Evolutionary conservation across 2,329 filamentous ascomycete species (phyloP), one percentile per base, ranked within the genome.

Genomic region (Neofusicoccum laricinum): DNA sequence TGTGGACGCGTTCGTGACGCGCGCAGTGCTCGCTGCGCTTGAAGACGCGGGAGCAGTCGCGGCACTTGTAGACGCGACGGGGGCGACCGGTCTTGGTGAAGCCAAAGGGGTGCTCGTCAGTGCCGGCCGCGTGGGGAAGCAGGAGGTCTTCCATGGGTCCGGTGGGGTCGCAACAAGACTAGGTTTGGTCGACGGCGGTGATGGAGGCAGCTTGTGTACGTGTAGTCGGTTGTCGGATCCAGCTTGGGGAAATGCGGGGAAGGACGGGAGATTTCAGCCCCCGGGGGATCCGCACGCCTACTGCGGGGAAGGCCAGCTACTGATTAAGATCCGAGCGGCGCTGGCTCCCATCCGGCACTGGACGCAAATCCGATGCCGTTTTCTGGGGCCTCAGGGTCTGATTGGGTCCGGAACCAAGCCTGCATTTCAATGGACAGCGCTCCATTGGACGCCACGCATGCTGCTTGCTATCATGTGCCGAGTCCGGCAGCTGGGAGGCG

Each of bases 21-120:
- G 73, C 69, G 57, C 73, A 74, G 66, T 76, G 74, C 65, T 75
- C 74, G 40, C 69, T 72, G 36, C 74, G 69, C 61, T 75, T 75
- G 68, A 76, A 76, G 15, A 69, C 65, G 43, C 70, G 68, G n/a
- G 68, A 67, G 64, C 74, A 76, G 58, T 71, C 68, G n/a, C 66
- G 69, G 66, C 71, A 73, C 19, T 68, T 68, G 65, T 71, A 61
- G 30, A 43, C 34, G 40, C 38, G 57, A 17, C 38, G 15, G 4
- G 36, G n/a, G 4, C 43, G n/a, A 7, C 30, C 43, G 4, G 57
- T 48, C n/a, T 57, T 57, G 19, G 51, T 43, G 36, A 57, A 57
- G 12, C 51, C 51, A 19, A 57, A 57, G 1, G 51, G 38, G 3
- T 57, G 38, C 3, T 43, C 51, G 38, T 57, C 38, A 21, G n/a